Evolutionary conservation across 768 basidiomycete genomes (phyloP), one percentile per base, ranked within the genome.

Genomic region (Suillus weaverae): DNA sequence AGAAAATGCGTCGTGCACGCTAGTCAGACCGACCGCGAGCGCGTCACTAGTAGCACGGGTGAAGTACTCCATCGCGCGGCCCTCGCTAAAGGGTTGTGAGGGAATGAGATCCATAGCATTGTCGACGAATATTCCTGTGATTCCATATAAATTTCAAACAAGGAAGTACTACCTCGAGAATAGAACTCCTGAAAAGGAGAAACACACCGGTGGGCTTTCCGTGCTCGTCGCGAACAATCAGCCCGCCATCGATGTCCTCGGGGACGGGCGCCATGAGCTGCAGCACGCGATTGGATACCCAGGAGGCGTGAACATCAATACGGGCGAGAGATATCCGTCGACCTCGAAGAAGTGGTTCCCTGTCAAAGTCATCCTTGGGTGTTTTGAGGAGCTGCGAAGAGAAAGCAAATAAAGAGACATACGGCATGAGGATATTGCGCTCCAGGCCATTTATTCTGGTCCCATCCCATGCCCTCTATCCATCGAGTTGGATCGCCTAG

Each of bases 391-490:
- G 32, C 26, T 41, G 8, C 16, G 64, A 11, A 64, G 36, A 5
- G 57, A 30, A 8, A 13, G 22, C 1, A 53, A 61, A 64, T 7
- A 11, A 0, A 7, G 18, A 30, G 30, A 35, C 83, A 33, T 69
- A 92, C 94, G 1, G 91, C 88, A 38, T 83, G 87, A 3, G 94
- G 94, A 67, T 94, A 95, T 30, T 80, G 72, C 10, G 79, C 74
- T 13, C 79, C 81, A 8, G 81, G 67, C 91, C 91, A 94, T 64
- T 84, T 82, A 1, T 91, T 97, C 76, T 99, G 95, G 71, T 99
- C 93, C 95, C 96, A 99, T 5, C 96, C 96, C 80, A 90, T 85
- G 13, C 94, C 95, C 69, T 88, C 80, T 48, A 97, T 85, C 93
- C 94, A 97, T 6, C 71, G 78, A 4, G 81, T 77, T 3, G 77